Evolutionary conservation across 768 basidiomycete species (phyloP), one percentile per base, ranked within the genome.

Genomic region (Suillus alpinus): DNA sequence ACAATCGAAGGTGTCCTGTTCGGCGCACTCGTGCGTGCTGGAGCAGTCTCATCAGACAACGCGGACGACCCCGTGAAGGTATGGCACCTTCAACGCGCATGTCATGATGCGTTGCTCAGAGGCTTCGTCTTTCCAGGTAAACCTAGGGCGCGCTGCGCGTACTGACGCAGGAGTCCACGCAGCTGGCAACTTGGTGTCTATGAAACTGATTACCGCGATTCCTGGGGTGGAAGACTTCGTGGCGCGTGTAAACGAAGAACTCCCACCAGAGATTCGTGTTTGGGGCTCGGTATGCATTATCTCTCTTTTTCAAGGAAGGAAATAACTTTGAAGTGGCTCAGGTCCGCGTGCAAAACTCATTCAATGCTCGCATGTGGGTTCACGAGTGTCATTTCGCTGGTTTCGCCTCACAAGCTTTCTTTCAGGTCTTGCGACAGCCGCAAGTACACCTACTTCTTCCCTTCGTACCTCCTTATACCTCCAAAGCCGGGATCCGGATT

Each of bases 101-200:
- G 23, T 43, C n/a, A 20, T 13, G 23, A 2, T n/a, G 31, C 4
- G 4, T 55, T 31, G 29, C 12, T 49, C 2, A 8, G 32, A 49
- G 44, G 29, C 44, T 14, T 29, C 44, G 20, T 18, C 7, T 55
- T n/a, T 3, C 36, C 68, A 95, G 92, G 92, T 96, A 56, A 83
- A 80, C 52, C 83, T 98, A 13, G 87, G 85, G 23, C 86, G 97
- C 34, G 94, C 96, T 8, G 97, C 97, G 20, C 82, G 97, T 9
- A 99, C 97, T 1, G 97, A 99, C 72, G 92, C 95, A 2, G 97
- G 97, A 29, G 97, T 99, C 7, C 95, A 97, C 71, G 97, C 97
- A 13, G 95, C 95, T 26, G 92, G 95, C 10, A 99, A 99, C 71
- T 77, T 95, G 32, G 91, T 98, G 2, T 90, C 92, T 29, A 81